Conservation (phyloP, 2,329 filamentous ascomycete species). For the Diplodia sapinea region DNA sequence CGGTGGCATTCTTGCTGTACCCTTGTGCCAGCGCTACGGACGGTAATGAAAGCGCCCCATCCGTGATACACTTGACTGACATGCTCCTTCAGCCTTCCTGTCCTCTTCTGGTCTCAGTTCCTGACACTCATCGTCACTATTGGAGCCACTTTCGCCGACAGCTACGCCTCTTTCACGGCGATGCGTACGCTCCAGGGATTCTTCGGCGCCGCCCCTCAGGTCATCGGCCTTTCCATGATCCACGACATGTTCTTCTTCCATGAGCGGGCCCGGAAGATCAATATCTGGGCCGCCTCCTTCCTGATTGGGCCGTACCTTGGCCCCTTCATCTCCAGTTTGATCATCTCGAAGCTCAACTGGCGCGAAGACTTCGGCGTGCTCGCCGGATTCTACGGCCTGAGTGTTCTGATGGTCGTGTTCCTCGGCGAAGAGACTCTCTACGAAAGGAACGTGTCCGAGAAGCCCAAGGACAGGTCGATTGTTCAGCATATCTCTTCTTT, state of each 20-base stretch:
- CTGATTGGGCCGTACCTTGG: constrained; percentile 41
- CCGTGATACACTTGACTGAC: not conserved
- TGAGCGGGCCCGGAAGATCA: constrained; percentile 45
- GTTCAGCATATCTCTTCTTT: constrained; percentile 20
- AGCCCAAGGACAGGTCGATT: constrained; percentile 11
- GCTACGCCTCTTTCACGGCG: constrained; percentile 38
- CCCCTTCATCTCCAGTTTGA: constrained; percentile 37
- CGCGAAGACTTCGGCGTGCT: constrained; percentile 37
- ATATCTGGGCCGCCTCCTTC: constrained; percentile 35
- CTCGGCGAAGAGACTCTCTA: constrained; percentile 47
- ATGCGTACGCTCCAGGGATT: constrained; percentile 40
- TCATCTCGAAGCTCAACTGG: constrained; percentile 24
- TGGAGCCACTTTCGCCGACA: constrained; percentile 34
- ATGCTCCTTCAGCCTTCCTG: constrained; percentile 35
- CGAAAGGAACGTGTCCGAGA: constrained; percentile 35
- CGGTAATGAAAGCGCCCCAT: constrained; percentile 38
- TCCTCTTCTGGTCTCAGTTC: constrained; percentile 42
- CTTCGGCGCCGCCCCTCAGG: constrained; percentile 39
- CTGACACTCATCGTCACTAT: constrained; percentile 35
- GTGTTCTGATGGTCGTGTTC: constrained; percentile 41
- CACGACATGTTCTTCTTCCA: constrained; percentile 50
- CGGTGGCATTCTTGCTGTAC: constrained; percentile 38
- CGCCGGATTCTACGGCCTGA: constrained; percentile 46
- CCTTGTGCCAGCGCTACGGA: constrained; percentile 48
- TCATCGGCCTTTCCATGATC: constrained; percentile 40